Evolutionary conservation across 129 eudicot species (phyloP), one percentile per base, ranked within the genome.

Genomic region (Pulicaria dysenterica): DNA sequence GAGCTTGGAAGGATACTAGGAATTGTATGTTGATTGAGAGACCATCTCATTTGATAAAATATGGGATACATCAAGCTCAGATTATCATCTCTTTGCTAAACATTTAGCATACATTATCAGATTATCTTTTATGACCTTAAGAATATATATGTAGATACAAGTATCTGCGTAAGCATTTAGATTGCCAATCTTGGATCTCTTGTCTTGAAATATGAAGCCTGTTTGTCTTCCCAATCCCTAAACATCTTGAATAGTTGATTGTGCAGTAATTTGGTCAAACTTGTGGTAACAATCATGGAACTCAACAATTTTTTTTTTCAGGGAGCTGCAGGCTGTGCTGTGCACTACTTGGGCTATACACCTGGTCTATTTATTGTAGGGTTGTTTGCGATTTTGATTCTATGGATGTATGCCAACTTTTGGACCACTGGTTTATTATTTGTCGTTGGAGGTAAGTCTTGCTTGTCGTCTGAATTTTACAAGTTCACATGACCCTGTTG

Each of bases 391-490:
- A 91, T 95, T 81, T 43, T 95, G 65, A 65, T 95, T 75, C 72
- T 95, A 43, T 89, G 99, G 94, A 84, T 87, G 95, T 95, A 88
- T 82, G 97, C 96, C 38, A 91, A 95, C 84, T 88, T 90, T 84
- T 95, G 96, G 96, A 91, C 89, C 58, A 83, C 87, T 48, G 99
- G 99, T n/a, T 58, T 85, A 60, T 85, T 95, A 75, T 88, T 95
- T 73, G 73, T 95, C 48, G 78, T 91, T 62, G 99, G 97, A 81
- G 99, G 97, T 95, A 79, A n/a, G 83, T 58, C 63, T 38, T 59
- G 24, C 39, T 78, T 44, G 13, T 65, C 11, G 8, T 15, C 43
- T 61, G 47, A 60, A 43, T 65, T 7, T 75, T 61, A 42, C 9
- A 5, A 9, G 34, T 6, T 16, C 47, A 4, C 31, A 13, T 5